Evolutionary conservation across 2,329 filamentous ascomycete species (phyloP).

Genomic region (Trichoderma koningiopsis): DNA sequence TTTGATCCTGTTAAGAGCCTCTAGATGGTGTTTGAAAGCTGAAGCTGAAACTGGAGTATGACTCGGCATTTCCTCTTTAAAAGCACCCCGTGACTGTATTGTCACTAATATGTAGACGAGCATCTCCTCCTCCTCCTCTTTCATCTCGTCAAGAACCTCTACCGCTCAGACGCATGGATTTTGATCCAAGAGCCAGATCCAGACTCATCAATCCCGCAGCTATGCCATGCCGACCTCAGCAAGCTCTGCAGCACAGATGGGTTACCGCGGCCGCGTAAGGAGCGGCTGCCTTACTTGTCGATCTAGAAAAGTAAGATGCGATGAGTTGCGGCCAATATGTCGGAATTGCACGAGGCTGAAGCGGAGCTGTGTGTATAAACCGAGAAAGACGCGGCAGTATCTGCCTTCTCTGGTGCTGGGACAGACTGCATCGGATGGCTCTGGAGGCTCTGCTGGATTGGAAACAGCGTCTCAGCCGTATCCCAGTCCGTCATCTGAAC

Average conservation of each 20-base stretch:
- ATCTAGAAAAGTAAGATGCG: conserved; percentile 30
- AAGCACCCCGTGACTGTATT: not conserved
- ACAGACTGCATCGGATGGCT: not conserved
- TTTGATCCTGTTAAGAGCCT: not conserved
- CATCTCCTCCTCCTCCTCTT: not conserved
- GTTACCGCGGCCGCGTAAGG: conserved; percentile 31
- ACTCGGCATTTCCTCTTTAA: not conserved
- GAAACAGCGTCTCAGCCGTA: not conserved
- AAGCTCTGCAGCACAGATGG: not conserved
- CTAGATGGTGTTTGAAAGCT: not conserved
- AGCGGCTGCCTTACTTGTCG: conserved; percentile 32
- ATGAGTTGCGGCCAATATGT: conserved; percentile 28
- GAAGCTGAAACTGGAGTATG: not conserved
- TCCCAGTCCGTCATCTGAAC: conserved; percentile 7
- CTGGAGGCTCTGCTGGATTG: not conserved
- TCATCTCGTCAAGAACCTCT: not conserved
- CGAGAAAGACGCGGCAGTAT: conserved; percentile 13
- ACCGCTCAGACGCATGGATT: not conserved
- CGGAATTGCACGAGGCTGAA: conserved; percentile 28
- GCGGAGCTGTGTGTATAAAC: conserved; percentile 27
- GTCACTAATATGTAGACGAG: not conserved
- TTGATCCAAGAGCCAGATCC: not conserved
- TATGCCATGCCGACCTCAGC: not conserved
- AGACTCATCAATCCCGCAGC: not conserved
- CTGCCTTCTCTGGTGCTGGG: not conserved